phyloP scores from a whole-genome alignment of 1,284 basidiomycete genomes.

The Rhodotorula sp. region DNA sequence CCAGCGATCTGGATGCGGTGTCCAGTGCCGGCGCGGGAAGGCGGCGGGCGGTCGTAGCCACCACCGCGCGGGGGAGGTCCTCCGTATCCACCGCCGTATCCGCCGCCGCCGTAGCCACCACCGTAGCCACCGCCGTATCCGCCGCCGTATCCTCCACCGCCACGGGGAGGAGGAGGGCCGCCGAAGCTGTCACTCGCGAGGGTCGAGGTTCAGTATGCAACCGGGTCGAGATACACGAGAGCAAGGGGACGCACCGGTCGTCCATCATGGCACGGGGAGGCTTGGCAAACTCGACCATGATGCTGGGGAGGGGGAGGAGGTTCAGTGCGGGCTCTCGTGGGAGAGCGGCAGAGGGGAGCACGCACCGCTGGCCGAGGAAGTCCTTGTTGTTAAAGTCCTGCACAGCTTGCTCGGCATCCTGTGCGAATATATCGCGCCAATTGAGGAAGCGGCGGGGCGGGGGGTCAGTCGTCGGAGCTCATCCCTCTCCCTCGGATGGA shows the following conservation, averaged over 20 bases:
- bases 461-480: not conserved
- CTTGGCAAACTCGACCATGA: constrained; percentile 46
- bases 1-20: constrained; percentile 80
- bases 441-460: no score
- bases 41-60: constrained; percentile 25
- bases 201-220: not conserved
- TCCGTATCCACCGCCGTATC: constrained; percentile 20
- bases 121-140: constrained; percentile 25
- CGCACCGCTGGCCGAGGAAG: constrained; percentile 82
- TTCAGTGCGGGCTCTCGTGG: not conserved
- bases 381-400: constrained; percentile 78
- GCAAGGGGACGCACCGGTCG: constrained; percentile 23
- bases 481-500: not conserved
- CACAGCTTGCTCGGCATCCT: constrained; percentile 92
- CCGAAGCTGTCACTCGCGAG: constrained; percentile 51
- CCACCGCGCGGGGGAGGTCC: constrained; percentile 11
- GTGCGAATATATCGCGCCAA: not conserved
- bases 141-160: constrained; percentile 21
- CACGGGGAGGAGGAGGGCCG: constrained; percentile 46
- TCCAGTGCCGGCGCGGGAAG: constrained; percentile 52
- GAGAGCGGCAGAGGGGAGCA: not conserved
- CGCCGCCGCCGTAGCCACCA: constrained; percentile 27
- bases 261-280: constrained; percentile 40
- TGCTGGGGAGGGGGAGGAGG: constrained; percentile 17
- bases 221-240: not conserved